phyloP scores from a whole-genome alignment of 768 basidiomycete genomes.

The Boletus speciosus region DNA sequence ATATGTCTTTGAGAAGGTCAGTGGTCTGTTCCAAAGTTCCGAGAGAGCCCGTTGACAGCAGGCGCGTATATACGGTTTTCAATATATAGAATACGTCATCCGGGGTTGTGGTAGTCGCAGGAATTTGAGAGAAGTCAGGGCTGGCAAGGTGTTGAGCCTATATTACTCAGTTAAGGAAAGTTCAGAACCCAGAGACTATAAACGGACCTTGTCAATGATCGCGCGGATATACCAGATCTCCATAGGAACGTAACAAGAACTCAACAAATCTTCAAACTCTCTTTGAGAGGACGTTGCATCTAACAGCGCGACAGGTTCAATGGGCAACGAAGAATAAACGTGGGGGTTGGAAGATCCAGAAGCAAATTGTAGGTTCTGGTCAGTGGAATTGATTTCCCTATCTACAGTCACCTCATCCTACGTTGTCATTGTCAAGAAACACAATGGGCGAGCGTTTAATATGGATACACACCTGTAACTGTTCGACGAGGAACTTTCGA shows the following conservation, averaged over 20 bases:
- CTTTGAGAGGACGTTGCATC: constrained; percentile 51
- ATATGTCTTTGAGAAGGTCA: constrained; percentile 61
- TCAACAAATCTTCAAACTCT: constrained; percentile 64
- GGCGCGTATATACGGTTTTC: constrained; percentile 74
- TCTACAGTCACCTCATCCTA: constrained; percentile 18
- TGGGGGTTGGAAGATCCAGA: neutral
- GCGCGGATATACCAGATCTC: constrained; percentile 90
- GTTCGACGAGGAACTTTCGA: constrained; percentile 77
- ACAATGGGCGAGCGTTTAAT: neutral
- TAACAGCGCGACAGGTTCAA: constrained; percentile 28
- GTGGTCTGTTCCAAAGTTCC: constrained; percentile 55
- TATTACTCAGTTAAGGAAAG: neutral
- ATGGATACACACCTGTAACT: constrained; percentile 51
- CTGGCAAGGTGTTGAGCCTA: constrained; percentile 88
- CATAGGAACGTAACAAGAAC: constrained; percentile 78
- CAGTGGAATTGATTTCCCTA: neutral
- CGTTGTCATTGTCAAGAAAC: constrained; percentile 1
- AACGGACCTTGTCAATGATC: constrained; percentile 79
- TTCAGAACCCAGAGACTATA: neutral
- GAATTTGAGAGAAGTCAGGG: constrained; percentile 62
- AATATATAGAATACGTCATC: constrained; percentile 97
- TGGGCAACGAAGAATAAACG: neutral
- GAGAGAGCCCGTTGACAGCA: constrained; percentile 74
- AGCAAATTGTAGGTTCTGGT: neutral
- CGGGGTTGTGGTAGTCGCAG: constrained; percentile 68